Conservation (phyloP, 2,329 filamentous ascomycete genomes). For the Grosmannia penicillata region DNA sequence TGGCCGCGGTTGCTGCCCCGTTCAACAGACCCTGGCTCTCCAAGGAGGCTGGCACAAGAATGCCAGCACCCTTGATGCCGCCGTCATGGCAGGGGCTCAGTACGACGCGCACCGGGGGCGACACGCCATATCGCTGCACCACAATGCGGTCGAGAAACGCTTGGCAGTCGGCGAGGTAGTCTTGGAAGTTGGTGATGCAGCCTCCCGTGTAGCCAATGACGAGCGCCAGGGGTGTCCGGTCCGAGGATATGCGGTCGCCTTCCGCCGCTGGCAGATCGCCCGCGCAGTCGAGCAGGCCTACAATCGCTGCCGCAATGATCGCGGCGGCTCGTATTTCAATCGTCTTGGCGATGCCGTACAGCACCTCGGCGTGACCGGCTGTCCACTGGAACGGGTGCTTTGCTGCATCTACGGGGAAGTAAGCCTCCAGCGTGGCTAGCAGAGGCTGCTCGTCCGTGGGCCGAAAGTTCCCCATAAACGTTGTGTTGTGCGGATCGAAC, state of each 20-base stretch:
- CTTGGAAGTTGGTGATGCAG: conserved; percentile 66
- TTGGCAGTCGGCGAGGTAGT: conserved; percentile 58
- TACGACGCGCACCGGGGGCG: conserved; percentile 25
- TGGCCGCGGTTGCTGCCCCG: no score
- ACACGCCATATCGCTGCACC: conserved; percentile 19
- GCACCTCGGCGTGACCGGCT: conserved; percentile 36
- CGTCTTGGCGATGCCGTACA: conserved; percentile 53
- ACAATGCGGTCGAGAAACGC: conserved; percentile 46
- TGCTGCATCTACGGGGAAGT: conserved; percentile 38
- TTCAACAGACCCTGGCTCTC: conserved; percentile 4
- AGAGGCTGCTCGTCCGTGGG: conserved; percentile 31
- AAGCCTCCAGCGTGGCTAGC: conserved; percentile 30
- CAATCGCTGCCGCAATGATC: conserved; percentile 56
- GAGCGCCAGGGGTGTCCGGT: conserved; percentile 30
- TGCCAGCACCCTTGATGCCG: conserved; percentile 46
- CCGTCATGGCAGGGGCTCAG: conserved; percentile 45
- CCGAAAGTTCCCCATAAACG: conserved; percentile 56
- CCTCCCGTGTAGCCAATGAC: conserved; percentile 70
- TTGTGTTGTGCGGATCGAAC: conserved; percentile 50
- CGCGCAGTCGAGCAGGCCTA: conserved; percentile 54
- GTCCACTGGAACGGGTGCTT: conserved; percentile 49
- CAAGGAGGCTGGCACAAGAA: conserved; percentile 32
- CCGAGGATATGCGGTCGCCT: conserved; percentile 4
- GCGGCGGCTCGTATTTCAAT: conserved; percentile 61
- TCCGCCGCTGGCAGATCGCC: conserved; percentile 39